Base-by-base conservation (phyloP, 306 rosid genomes). In the Albizia julibrissin region DNA sequence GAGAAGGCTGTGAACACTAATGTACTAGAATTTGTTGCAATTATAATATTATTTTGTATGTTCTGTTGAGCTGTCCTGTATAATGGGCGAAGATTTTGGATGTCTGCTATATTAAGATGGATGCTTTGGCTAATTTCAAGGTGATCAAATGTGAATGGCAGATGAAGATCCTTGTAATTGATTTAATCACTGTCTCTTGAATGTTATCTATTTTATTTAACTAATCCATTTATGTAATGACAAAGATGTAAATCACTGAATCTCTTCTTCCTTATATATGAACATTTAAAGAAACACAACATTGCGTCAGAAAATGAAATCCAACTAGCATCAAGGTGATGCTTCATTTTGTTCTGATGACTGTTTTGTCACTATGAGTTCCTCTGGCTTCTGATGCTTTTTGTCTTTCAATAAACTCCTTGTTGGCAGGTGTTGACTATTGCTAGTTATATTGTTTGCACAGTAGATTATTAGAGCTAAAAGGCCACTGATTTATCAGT, bases 401-500 rank as follows among this genome's bases (percentile, higher is more conserved):
- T 44, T 18, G 19, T 74, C 15, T 67, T 69, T 69, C 65, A 59
- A 12, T 62, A 64, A 56, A 14, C 52, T 75, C 39, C 61, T 31
- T 70, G 27, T 43, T 70, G 14, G 58, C 18, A 75, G 66, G 50
- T 47, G 61, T 75, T 70, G 47, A 79, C 69, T 46, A 7, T 19
- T 37, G 1, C 59, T 80, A 59, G 40, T 52, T 80, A 62, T 49
- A 61, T 75, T 69, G 27, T 47, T 10, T 58, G 81, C 37, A 27
- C 10, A 16, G 46, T n/a, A 67, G 52, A 82, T 66, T 6, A 33
- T 73, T 58, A 59, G 71, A 44, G 61, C 22, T 82, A 21, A 33
- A 34, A 70, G 74, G 75, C 78, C 9, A 69, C 68, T 65, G 40
- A 69, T 83, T 65, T 66, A 76, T 80, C 52, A 29, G n/a, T 64